Evolutionary conservation across 2,329 filamentous ascomycete species (phyloP), one percentile per base, ranked within the genome.

Genomic region (Plectosphaerella plurivora): DNA sequence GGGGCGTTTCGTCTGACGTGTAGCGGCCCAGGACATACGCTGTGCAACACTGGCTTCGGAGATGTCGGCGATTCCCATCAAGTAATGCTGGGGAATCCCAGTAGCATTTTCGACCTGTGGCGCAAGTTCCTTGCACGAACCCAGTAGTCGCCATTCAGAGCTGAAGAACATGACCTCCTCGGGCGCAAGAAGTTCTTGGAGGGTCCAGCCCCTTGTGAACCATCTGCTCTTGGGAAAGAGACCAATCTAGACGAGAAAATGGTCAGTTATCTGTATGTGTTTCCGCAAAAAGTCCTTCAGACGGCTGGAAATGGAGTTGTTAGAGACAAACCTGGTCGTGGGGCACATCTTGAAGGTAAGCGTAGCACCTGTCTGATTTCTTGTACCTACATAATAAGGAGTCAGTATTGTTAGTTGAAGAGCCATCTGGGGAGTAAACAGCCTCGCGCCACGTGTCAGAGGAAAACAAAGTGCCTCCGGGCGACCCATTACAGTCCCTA

Each of bases 11-110:
- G 62, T 65, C 22, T 55, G 22, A 18, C 66, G 51, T 3, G 45
- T 42, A 3, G 65, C 57, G n/a, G 61, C 64, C 67, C 66, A 69
- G 3, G 60, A 66, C 65, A 68, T 67, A 22, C 58, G 58, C 11
- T 54, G 45, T 4, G 65, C 63, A 2, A 59, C 45, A 6, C 55
- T 57, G 6, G 47, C 50, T 2, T 33, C 33, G 3, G n/a, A 14
- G 16, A 36, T 16, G 18, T 35, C n/a, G 11, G n/a, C 36, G 16
- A 36, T 20, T 9, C 46, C 46, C 7, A 35, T 36, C 8, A 48
- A 12, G 33, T 24, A 48, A 5, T 10, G 25, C n/a, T 14, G 10
- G 1, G 46, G 46, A 8, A 48, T 48, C 1, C 46, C 16, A 4
- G 46, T 36, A 14, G 46, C 46, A 11, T 37, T 20, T 10, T 35